Evolutionary conservation across 306 rosid species (phyloP).

Genomic region (Citrullus mucosospermus): DNA sequence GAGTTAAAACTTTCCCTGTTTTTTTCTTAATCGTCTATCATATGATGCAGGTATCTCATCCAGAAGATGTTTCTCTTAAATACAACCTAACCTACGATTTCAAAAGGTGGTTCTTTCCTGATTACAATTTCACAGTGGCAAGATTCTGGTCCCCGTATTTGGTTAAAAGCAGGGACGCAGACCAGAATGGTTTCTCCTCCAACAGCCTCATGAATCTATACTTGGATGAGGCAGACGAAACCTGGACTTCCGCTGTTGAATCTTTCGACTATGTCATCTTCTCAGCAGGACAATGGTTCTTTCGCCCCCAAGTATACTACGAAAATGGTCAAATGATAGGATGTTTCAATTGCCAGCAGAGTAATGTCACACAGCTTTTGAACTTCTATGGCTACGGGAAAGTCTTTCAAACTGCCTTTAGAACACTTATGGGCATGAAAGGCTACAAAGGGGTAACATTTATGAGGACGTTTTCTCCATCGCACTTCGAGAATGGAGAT

Average conservation of each 20-base stretch:
- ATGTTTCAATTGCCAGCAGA: constrained; percentile 39
- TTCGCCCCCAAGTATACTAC: constrained; percentile 37
- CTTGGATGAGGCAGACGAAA: constrained; percentile 52
- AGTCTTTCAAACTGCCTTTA: constrained; percentile 57
- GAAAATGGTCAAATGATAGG: constrained; percentile 45
- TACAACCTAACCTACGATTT: constrained; percentile 26
- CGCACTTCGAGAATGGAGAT: constrained; percentile 78
- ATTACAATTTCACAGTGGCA: constrained; percentile 59
- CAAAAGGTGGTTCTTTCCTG: constrained; percentile 39
- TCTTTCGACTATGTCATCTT: constrained; percentile 56
- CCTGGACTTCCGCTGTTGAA: constrained; percentile 40
- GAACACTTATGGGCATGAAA: constrained; percentile 21
- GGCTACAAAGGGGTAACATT: constrained; percentile 55
- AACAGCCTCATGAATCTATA: constrained; percentile 44
- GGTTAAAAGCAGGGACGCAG: constrained; percentile 36
- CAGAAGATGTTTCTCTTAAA: constrained; percentile 38
- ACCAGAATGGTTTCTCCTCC: constrained; percentile 26
- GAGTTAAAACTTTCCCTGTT: not conserved
- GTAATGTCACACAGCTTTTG: constrained; percentile 25
- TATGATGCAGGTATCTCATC: constrained; percentile 46
- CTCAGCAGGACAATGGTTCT: constrained; percentile 94
- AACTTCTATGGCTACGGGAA: constrained; percentile 37
- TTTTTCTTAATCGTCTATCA: not conserved
- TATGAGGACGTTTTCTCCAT: constrained; percentile 75
- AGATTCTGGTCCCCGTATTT: constrained; percentile 72